Evolutionary conservation across 129 eudicot genomes (phyloP).

Genomic region (Chrysanthemum seticuspe): DNA sequence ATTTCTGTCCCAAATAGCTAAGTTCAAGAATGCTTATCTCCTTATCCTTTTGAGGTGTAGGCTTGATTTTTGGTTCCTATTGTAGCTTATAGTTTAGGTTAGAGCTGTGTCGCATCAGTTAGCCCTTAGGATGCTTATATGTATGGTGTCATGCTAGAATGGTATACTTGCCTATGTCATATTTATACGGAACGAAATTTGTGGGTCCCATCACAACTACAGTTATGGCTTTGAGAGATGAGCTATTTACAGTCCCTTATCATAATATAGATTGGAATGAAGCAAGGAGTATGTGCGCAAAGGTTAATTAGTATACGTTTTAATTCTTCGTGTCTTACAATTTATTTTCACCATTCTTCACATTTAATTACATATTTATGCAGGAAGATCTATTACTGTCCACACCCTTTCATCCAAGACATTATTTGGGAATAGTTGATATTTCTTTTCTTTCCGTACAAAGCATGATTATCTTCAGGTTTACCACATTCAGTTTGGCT

Average conservation of each 20-base stretch:
- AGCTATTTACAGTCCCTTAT: slow-evolving; percentile 72
- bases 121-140: too few species aligned
- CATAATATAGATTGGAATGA: slow-evolving; percentile 82
- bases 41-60: too few species aligned
- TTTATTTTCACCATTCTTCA: too few species aligned
- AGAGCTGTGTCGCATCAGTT: too few species aligned
- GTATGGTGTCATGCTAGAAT: slow-evolving; percentile 98
- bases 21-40: too few species aligned
- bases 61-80: too few species aligned
- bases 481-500: too few species aligned
- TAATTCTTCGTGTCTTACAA: too few species aligned
- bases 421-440: slow-evolving; percentile 91
- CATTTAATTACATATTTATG: slow-evolving; percentile 18
- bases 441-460: too few species aligned
- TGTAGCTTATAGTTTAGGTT: too few species aligned
- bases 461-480: too few species aligned
- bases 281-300: slow-evolving; percentile 89
- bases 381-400: slow-evolving; percentile 98
- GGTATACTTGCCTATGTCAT: slow-evolving; percentile 97
- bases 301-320: slow-evolving; percentile 46
- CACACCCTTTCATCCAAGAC: slow-evolving; percentile 88
- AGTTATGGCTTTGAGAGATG: slow-evolving; percentile 71
- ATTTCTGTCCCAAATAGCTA: too few species aligned
- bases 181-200: slow-evolving; percentile 85
- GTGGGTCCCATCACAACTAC: slow-evolving; percentile 88